Evolutionary conservation across 2,329 filamentous ascomycete genomes (phyloP), one percentile per base, ranked within the genome.

Genomic region (Pseudogymnoascus sp.): DNA sequence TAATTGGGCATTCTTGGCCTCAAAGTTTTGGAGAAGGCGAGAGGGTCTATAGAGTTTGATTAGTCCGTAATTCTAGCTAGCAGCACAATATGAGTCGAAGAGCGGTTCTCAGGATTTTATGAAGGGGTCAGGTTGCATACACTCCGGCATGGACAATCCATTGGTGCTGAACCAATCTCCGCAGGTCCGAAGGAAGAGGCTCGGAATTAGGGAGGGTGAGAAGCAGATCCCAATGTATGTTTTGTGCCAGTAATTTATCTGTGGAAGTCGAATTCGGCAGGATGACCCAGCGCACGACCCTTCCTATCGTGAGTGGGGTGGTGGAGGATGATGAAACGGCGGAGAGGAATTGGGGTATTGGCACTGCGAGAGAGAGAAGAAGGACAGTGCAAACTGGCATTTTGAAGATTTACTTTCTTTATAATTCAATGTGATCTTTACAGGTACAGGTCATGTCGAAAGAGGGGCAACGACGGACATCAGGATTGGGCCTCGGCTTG

Each of bases 361-460:
- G 68, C 40, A 71, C 68, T 25, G 69, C 67, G 25, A 82, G 75
- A 28, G 76, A 72, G 56, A 82, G 66, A 63, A 82, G 76, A 67
- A 79, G 73, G 56, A 82, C 67, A 1, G 78, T 78, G 66, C 76
- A 78, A 65, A 81, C 73, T 61, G 79, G 79, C 79, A 82, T 82
- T n/a, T 44, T 61, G 73, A 16, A 47, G 7, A 37, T 62, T 33
- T 33, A 18, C 8, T 56, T 56, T 18, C 25, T 35, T 16, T 33
- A 7, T 33, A 33, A 18, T 56, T 56, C 50, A 33, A 56, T 21
- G 50, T 56, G 28, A 56, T 33, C 23, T 56, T 21, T 33, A 56
- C 25, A 14, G 14, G 11, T 56, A 21, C 16, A 56, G 16, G 28
- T 56, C 28, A 56, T 18, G 11, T 56, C 28, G 50, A 56, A 56